These are phyloP conservation scores for Anisodus tanguticus DNA, from an alignment of 257 asterid genomes.

Conservation along the genomic window DNA sequence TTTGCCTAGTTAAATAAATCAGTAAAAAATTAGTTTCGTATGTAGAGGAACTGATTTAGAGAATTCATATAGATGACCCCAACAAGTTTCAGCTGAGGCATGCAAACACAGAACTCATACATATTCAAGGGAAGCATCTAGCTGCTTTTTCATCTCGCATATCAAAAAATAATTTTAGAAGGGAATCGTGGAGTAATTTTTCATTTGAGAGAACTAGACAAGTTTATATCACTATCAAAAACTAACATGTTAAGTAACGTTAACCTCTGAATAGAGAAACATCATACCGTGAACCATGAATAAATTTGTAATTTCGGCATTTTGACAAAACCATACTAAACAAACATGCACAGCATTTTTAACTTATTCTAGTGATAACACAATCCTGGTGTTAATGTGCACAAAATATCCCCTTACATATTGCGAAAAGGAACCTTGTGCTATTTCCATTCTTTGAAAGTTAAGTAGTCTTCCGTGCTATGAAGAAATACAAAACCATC, in stretches of 20 bases:
- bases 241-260: neutral
- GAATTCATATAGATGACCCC: neutral
- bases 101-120: neutral
- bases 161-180: neutral
- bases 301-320: neutral
- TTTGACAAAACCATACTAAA: neutral
- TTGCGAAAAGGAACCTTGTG: neutral
- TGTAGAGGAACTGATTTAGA: neutral
- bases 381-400: neutral
- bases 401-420: neutral
- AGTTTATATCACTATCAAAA: neutral
- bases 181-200: neutral
- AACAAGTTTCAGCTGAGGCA: conserved; percentile 10
- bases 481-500: neutral
- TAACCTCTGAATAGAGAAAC: conserved; percentile 16
- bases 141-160: neutral
- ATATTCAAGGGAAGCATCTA: neutral
- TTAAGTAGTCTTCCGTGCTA: neutral
- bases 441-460: neutral
- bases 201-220: neutral
- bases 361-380: neutral
- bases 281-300: neutral
- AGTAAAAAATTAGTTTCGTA: neutral
- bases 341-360: neutral
- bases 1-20: conserved; percentile 5